Base-by-base conservation (phyloP, 2,329 filamentous ascomycete genomes). In the Madurella mycetomatis region DNA sequence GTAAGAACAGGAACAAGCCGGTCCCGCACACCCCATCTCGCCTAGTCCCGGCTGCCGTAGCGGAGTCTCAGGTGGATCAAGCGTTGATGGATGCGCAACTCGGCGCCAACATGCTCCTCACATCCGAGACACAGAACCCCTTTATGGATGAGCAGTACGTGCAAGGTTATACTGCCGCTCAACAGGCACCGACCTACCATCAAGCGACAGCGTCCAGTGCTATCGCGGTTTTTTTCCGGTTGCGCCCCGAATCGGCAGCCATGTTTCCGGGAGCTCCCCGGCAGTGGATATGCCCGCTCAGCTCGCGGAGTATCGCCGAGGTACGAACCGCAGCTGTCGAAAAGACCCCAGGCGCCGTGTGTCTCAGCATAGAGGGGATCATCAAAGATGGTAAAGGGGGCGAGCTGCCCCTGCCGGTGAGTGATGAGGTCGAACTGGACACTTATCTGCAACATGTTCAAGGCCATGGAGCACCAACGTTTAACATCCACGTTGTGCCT, bases 381-480 rank as follows among this genome's bases (percentile, higher is more conserved):
- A 75, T 89, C 48, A 82, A 80, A 63, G 77, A 82, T 63, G 76
- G 72, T 13, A 76, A 76, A 59, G 83, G 81, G 5, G 76, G 76
- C 47, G 86, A 89, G 64, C 74, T 87, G 43, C 74, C 74, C 15
- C 79, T 88, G 63, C 72, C 77, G 52, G 85, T 92, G 62, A 84
- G 85, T 51, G 78, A 84, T 41, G 86, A 92, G 62, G 81, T 83
- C 58, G 87, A 92, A 70, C 68, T 94, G 58, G 79, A 79, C 55
- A 85, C 85, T 0, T 92, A 92, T 69, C 69, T 94, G 60, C 76
- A 79, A 45, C 85, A 88, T 65, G 75, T 86, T 25, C 73, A 81
- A 59, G 76, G 57, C 5, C 9, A 53, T 32, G 42, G 72, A 18
- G 67, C 75, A 34, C 73, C 75, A 7, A 75, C 71, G 9, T 78